Evolutionary conservation across 306 rosid genomes (phyloP), one percentile per base, ranked within the genome.

Genomic region (Sicyos edulis): DNA sequence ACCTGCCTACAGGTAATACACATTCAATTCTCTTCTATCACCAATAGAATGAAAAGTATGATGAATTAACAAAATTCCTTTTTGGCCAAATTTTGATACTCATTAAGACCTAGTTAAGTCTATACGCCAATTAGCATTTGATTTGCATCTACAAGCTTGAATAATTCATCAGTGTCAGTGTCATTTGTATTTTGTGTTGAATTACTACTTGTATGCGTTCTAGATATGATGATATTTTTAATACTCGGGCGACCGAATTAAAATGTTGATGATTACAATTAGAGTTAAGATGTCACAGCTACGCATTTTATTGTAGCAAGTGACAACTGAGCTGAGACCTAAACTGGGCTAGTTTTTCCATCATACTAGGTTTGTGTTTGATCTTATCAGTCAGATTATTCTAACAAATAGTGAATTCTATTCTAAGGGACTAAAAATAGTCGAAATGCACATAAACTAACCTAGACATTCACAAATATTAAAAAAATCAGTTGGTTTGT

Each of bases 151-250:
- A n/a, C 50, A 17, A 6, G 47, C 47, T 42, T 42, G 10, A 42
- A 42, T 42, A 42, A 42, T 42, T 9, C 47, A 42, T 9, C 47
- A 42, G 47, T 42, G 47, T 44, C 47, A 6, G 47, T 42, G 47
- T 42, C 40, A 2, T 64, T 40, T 64, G 54, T 47, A 65, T 40
- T 42, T 45, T 44, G 71, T 44, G 32, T 65, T 45, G n/a, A 66
- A 4, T 66, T 66, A 45, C 42, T 6, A 14, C 11, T 10, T 65
- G 54, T 44, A 42, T 10, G 54, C 2, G 17, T 11, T 65, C 4
- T 4, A 13, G 17, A 0, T 45, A 49, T 9, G 12, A 7, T 68
- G 42, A 67, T 14, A 68, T 14, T 68, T 67, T 21, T 8, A 14
- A 8, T 68, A 14, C 72, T 21, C 40, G 2, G 15, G 55, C 11